Conservation (phyloP, 2,329 filamentous ascomycete genomes). For the Coniochaeta pulveracea region DNA sequence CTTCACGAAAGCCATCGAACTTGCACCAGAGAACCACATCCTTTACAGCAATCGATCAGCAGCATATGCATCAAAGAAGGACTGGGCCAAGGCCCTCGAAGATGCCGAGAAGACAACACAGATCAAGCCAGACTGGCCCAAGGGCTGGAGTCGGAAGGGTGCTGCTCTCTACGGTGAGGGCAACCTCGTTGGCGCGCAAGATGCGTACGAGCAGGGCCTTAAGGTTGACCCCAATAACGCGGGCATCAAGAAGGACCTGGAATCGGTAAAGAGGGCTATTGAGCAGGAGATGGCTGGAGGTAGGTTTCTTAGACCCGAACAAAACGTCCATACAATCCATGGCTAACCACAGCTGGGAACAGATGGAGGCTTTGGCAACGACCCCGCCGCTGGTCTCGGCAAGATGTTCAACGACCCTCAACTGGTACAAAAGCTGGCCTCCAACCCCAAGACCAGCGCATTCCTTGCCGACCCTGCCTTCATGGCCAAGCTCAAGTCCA, state of each 20-base stretch:
- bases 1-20: conserved; percentile 83
- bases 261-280: conserved; percentile 79
- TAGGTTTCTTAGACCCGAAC: conserved; percentile 5
- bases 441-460: conserved; percentile 82
- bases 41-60: conserved; percentile 96
- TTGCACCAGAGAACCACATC: conserved; percentile 86
- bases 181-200: conserved; percentile 72
- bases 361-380: conserved; percentile 23
- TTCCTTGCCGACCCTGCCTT: conserved; percentile 76
- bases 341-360: conserved; percentile 3
- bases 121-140: conserved; percentile 95
- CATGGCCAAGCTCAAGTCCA: conserved; percentile 76
- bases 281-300: conserved; percentile 48
- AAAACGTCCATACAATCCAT: too few species aligned
- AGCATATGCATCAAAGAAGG: conserved; percentile 75
- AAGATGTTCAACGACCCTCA: conserved; percentile 92
- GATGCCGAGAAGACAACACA: conserved; percentile 91
- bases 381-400: conserved; percentile 68
- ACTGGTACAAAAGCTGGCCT: conserved; percentile 79
- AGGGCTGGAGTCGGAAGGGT: conserved; percentile 91
- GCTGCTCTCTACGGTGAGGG: conserved; percentile 80
- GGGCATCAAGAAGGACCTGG: conserved; percentile 80
- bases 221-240: conserved; percentile 88
- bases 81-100: conserved; percentile 73
- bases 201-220: conserved; percentile 89